Evolutionary conservation across 495 filamentous ascomycete species (phyloP).

Genomic region (Friedmanniomyces endolithicus): DNA sequence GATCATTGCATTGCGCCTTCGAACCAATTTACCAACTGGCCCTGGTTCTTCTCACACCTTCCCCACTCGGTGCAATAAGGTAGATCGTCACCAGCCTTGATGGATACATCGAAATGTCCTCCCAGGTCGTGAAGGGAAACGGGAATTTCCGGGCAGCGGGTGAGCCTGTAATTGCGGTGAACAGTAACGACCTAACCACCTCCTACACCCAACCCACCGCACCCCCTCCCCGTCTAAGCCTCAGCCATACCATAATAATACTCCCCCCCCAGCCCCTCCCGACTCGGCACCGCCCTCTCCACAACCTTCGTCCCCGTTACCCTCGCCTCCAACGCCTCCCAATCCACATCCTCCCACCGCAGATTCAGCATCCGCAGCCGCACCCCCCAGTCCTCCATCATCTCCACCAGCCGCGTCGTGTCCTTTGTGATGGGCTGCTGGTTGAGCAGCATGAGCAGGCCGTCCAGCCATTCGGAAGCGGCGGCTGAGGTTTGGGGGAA

Average conservation of each 20-base stretch:
- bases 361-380: slow-evolving; percentile 93
- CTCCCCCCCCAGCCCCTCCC: slow-evolving; percentile 16
- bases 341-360: slow-evolving; percentile 58
- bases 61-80: too few species aligned
- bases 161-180: too few species aligned
- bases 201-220: too few species aligned
- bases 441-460: slow-evolving; percentile 84
- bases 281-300: slow-evolving; percentile 13
- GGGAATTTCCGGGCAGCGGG: too few species aligned
- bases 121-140: too few species aligned
- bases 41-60: too few species aligned
- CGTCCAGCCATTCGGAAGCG: slow-evolving; percentile 94
- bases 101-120: too few species aligned
- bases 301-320: slow-evolving; percentile 10
- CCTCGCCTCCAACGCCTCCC: slow-evolving; percentile 31
- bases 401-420: slow-evolving; percentile 71
- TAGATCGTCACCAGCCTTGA: too few species aligned
- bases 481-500: slow-evolving; percentile 67
- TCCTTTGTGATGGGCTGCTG: slow-evolving; percentile 95
- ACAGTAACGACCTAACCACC: too few species aligned
- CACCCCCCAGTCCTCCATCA: slow-evolving; percentile 79
- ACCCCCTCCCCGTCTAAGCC: background rate
- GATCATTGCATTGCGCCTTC: too few species aligned
- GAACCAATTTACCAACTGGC: too few species aligned
- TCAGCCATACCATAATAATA: slow-evolving; percentile 15